Evolutionary conservation across 345 rosid species (phyloP).

Genomic region (Euphorbia pulcherrima): DNA sequence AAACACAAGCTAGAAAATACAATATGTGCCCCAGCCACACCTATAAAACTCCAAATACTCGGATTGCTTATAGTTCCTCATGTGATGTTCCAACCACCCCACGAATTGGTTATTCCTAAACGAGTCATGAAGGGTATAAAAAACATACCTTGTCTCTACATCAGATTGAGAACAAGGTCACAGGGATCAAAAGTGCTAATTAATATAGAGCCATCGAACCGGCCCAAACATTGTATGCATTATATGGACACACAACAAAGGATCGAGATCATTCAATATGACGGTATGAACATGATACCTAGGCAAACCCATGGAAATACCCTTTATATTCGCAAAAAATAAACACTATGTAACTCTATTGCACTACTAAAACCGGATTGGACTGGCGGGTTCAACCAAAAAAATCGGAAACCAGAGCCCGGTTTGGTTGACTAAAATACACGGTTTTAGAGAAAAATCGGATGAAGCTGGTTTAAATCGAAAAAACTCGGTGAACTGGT

Average conservation of each 20-base stretch:
- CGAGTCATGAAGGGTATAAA: conserved; percentile 4
- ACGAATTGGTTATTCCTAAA: conserved; percentile 17
- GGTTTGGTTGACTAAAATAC: too few species aligned
- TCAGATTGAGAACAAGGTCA: conserved; percentile 5
- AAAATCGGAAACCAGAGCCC: too few species aligned
- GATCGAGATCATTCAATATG: too few species aligned
- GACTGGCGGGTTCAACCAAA: too few species aligned
- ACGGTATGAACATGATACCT: too few species aligned
- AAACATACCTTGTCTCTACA: conserved; percentile 19
- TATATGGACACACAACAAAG: too few species aligned
- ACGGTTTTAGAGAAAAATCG: too few species aligned
- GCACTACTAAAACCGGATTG: too few species aligned
- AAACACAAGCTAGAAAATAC: neutral
- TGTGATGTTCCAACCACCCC: too few species aligned
- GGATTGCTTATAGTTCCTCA: conserved; percentile 9
- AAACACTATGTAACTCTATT: neutral
- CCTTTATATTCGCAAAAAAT: neutral
- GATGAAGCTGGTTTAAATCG: too few species aligned
- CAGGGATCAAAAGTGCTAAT: neutral
- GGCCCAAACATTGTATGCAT: too few species aligned
- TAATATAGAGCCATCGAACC: neutral
- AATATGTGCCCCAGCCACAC: conserved; percentile 1
- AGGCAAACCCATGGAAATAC: neutral
- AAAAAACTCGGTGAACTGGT: too few species aligned
- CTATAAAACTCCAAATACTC: conserved; percentile 11